phyloP scores from a whole-genome alignment of 2,329 filamentous ascomycete genomes.

The Cladophialophora carrionii region DNA sequence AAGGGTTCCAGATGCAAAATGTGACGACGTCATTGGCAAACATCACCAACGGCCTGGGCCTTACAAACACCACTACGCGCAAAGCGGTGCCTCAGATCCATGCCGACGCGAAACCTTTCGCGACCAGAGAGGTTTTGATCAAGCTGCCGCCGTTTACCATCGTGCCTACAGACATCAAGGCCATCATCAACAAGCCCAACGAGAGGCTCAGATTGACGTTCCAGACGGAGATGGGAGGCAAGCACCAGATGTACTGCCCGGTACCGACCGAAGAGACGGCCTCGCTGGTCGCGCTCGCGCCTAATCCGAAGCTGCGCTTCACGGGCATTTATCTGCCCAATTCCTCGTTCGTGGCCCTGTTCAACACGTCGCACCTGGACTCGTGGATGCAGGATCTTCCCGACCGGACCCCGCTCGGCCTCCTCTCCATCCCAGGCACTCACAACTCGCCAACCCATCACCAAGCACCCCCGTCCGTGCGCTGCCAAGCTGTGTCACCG shows the following conservation, averaged over 20 bases:
- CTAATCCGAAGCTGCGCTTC: conserved; percentile 58
- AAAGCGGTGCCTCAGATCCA: conserved; percentile 51
- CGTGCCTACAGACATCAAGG: conserved; percentile 63
- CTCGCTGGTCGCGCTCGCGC: conserved; percentile 62
- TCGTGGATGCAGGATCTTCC: conserved; percentile 80
- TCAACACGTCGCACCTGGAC: conserved; percentile 69
- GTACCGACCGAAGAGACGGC: conserved; percentile 61
- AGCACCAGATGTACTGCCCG: conserved; percentile 74
- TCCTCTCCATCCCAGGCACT: conserved; percentile 88
- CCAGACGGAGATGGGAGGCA: conserved; percentile 61
- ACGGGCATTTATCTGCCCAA: conserved; percentile 68
- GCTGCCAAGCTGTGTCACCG: conserved; percentile 82
- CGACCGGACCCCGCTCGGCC: conserved; percentile 72
- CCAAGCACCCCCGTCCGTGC: conserved; percentile 84
- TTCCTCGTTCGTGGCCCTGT: conserved; percentile 62
- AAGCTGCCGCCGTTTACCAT: conserved; percentile 70
- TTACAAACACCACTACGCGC: conserved; percentile 49
- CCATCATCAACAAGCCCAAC: conserved; percentile 59
- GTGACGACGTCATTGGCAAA: conserved; percentile 44
- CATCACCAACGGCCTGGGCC: conserved; percentile 54
- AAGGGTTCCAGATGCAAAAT: conserved; percentile 39
- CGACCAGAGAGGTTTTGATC: conserved; percentile 65
- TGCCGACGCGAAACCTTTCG: conserved; percentile 63
- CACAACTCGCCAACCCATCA: conserved; percentile 91
- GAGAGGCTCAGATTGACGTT: conserved; percentile 77